These are phyloP conservation scores for Ormosia emarginata DNA, from an alignment of 306 rosid species.

Conservation along the genomic window DNA sequence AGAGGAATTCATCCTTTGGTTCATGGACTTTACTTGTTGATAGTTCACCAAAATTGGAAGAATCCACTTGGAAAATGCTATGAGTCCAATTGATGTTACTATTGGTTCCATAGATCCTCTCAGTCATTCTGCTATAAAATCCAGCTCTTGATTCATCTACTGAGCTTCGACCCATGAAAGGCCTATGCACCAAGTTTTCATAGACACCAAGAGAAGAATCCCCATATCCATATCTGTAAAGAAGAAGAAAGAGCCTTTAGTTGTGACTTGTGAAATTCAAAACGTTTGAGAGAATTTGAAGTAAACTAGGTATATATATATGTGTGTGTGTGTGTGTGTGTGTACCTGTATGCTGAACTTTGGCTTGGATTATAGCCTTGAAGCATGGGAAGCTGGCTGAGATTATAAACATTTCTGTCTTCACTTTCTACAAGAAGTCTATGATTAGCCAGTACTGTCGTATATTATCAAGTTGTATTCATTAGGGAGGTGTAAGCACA, in stretches of 20 bases:
- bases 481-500: background rate
- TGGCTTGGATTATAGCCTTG: slow-evolving; percentile 64
- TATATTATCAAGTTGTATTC: background rate
- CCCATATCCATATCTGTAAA: slow-evolving; percentile 37
- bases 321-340: too few species aligned
- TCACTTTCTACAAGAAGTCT: slow-evolving; percentile 62
- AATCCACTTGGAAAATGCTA: slow-evolving; percentile 22
- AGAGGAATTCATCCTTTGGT: slow-evolving; percentile 32
- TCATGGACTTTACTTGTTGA: slow-evolving; percentile 40
- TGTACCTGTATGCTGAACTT: slow-evolving; percentile 46
- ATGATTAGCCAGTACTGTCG: slow-evolving; percentile 52
- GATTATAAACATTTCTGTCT: slow-evolving; percentile 69
- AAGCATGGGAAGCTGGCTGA: slow-evolving; percentile 88
- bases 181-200: slow-evolving; percentile 36
- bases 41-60: slow-evolving; percentile 31
- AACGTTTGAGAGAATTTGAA: background rate
- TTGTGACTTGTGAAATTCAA: background rate
- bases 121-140: slow-evolving; percentile 32
- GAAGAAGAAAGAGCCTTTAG: background rate
- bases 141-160: slow-evolving; percentile 33
- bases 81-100: slow-evolving; percentile 17
- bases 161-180: slow-evolving; percentile 19
- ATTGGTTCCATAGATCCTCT: slow-evolving; percentile 26
- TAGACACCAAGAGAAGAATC: slow-evolving; percentile 42
- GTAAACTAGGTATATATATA: background rate